Conservation (phyloP, 2,329 filamentous ascomycete species). For the Penicillium corylophilum region DNA sequence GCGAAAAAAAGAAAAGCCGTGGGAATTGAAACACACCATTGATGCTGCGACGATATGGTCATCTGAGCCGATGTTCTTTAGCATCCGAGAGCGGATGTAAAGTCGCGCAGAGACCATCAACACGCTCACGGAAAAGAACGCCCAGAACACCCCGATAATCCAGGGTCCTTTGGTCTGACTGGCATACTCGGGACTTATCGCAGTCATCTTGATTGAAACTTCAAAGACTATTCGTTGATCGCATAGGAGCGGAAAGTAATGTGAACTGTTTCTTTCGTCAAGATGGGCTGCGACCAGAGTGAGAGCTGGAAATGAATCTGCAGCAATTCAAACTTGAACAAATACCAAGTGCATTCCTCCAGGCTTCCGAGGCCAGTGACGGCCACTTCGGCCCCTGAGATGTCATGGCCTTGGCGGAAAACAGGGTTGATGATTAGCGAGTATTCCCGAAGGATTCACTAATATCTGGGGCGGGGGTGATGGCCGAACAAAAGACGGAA, state of each 20-base stretch:
- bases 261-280: not conserved
- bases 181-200: not conserved
- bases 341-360: not conserved
- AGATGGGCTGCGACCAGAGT: not conserved
- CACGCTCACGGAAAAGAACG: constrained; percentile 29
- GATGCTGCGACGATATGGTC: constrained; percentile 39
- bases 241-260: not conserved
- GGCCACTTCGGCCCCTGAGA: no score
- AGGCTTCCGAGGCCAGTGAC: no score
- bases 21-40: constrained; percentile 27
- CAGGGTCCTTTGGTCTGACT: constrained; percentile 33
- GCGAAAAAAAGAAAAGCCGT: not conserved
- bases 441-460: no score
- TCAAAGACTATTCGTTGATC: not conserved
- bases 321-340: not conserved
- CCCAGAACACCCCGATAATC: constrained; percentile 32
- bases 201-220: not conserved
- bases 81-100: constrained; percentile 30
- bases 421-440: no score
- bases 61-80: constrained; percentile 35
- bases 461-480: no score
- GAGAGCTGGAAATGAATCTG: not conserved
- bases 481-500: no score
- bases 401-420: no score
- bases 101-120: constrained; percentile 33